phyloP scores from a whole-genome alignment of 2,329 filamentous ascomycete genomes.

The Penicillium polonicum region DNA sequence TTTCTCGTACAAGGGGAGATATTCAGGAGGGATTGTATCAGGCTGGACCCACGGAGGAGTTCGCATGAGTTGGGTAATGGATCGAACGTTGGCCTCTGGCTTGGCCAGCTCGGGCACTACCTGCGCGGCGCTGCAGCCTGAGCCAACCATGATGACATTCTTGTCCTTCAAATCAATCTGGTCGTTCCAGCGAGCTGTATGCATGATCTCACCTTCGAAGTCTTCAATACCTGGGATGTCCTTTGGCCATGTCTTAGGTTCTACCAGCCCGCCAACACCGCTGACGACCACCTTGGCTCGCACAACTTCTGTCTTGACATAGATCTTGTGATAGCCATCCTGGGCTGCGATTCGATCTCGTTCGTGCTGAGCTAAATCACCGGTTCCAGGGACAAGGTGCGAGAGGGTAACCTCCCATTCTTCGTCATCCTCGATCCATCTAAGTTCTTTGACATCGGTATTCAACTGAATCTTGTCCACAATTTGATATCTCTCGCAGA shows the following conservation, averaged over 20 bases:
- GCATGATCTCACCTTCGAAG: slow-evolving; percentile 57
- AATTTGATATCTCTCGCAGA: slow-evolving; percentile 54
- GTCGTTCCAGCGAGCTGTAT: slow-evolving; percentile 58
- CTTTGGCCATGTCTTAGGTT: slow-evolving; percentile 53
- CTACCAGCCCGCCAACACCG: slow-evolving; percentile 56
- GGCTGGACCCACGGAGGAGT: slow-evolving; percentile 58
- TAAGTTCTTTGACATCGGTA: slow-evolving; percentile 54
- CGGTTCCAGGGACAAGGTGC: slow-evolving; percentile 53
- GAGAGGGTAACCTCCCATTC: slow-evolving; percentile 56
- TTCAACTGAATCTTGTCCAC: slow-evolving; percentile 60
- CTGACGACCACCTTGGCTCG: slow-evolving; percentile 56
- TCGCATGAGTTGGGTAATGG: slow-evolving; percentile 60
- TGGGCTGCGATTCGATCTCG: slow-evolving; percentile 45
- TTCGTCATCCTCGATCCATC: slow-evolving; percentile 54
- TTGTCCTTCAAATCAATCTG: slow-evolving; percentile 54
- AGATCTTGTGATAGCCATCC: slow-evolving; percentile 49
- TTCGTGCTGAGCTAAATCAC: slow-evolving; percentile 53
- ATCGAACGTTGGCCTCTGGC: slow-evolving; percentile 51
- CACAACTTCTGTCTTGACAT: slow-evolving; percentile 52
- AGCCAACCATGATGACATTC: slow-evolving; percentile 58
- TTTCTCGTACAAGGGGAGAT: slow-evolving; percentile 47
- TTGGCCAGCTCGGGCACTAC: slow-evolving; percentile 54
- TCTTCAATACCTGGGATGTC: slow-evolving; percentile 53
- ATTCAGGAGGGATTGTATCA: slow-evolving; percentile 37
- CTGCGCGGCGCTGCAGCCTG: slow-evolving; percentile 59